These are phyloP conservation scores for Chrysoporthe deuterocubensis DNA, from an alignment of 2,329 filamentous ascomycete species.

Conservation along the genomic window DNA sequence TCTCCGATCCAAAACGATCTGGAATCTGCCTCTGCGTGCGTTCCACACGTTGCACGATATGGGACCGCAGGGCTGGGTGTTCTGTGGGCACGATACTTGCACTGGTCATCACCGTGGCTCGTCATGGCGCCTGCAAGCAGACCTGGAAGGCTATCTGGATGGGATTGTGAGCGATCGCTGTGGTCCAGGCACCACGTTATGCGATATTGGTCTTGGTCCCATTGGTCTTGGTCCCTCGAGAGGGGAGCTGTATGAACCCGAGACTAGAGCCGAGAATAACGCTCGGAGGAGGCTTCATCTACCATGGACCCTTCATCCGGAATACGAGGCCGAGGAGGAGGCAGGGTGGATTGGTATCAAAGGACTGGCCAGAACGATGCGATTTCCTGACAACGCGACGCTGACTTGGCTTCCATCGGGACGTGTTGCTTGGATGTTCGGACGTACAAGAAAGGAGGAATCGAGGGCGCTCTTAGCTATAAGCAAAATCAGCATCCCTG, in stretches of 20 bases:
- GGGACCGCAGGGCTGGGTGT: background rate
- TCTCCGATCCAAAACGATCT: constrained; percentile 10
- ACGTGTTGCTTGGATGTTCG: constrained; percentile 16
- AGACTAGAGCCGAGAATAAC: background rate
- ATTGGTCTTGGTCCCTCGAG: background rate
- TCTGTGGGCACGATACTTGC: background rate
- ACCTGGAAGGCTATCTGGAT: background rate
- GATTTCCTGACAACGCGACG: background rate
- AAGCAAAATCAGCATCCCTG: background rate
- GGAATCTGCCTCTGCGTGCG: constrained; percentile 15
- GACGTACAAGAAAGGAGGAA: constrained; percentile 18
- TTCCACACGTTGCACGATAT: constrained; percentile 17
- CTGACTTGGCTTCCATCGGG: constrained; percentile 4
- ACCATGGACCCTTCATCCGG: background rate
- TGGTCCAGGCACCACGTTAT: background rate
- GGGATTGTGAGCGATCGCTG: background rate
- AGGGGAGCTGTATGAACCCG: background rate
- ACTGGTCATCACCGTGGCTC: background rate
- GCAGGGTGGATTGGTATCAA: background rate
- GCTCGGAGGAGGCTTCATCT: no score
- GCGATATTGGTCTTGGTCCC: background rate
- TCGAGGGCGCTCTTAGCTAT: background rate
- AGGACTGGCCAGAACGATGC: background rate
- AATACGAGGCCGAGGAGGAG: background rate
- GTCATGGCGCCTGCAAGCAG: background rate